phyloP scores from a whole-genome alignment of 2,329 filamentous ascomycete species.

The Aspergillus caelatus region DNA sequence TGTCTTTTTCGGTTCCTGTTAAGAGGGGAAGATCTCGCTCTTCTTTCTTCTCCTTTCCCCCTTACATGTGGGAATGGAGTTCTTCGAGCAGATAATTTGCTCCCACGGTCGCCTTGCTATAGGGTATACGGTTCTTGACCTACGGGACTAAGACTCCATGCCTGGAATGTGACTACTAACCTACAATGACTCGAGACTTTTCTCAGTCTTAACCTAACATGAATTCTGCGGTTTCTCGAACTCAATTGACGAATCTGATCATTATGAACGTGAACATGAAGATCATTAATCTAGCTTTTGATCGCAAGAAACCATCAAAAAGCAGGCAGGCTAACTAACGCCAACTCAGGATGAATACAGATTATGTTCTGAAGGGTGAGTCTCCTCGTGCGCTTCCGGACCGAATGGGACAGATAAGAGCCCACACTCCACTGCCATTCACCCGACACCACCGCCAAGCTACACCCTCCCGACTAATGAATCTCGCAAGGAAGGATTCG shows the following conservation, averaged over 20 bases:
- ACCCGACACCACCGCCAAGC: constrained; percentile 6
- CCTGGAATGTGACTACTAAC: background rate
- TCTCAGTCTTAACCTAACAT: background rate
- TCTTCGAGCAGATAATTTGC: background rate
- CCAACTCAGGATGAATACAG: constrained; percentile 21
- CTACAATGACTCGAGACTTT: background rate
- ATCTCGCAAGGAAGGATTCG: constrained; percentile 5
- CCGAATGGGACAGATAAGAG: constrained; percentile 2
- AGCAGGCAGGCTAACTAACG: constrained; percentile 23
- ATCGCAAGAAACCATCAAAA: constrained; percentile 21
- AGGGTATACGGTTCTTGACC: background rate
- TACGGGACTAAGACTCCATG: background rate
- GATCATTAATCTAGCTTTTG: constrained; percentile 33
- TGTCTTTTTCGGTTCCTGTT: background rate
- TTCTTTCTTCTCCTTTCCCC: background rate
- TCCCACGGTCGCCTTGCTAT: background rate
- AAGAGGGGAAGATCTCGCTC: background rate
- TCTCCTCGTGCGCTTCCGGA: constrained; percentile 7
- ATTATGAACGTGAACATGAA: constrained; percentile 34
- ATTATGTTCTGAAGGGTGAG: constrained; percentile 15
- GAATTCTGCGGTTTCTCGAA: background rate
- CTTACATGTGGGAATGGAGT: background rate
- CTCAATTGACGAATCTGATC: constrained; percentile 15
- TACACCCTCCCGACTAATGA: constrained; percentile 10
- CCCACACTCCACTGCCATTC: background rate